Evolutionary conservation across 2,329 filamentous ascomycete species (phyloP).

Genomic region (Pyricularia grisea): DNA sequence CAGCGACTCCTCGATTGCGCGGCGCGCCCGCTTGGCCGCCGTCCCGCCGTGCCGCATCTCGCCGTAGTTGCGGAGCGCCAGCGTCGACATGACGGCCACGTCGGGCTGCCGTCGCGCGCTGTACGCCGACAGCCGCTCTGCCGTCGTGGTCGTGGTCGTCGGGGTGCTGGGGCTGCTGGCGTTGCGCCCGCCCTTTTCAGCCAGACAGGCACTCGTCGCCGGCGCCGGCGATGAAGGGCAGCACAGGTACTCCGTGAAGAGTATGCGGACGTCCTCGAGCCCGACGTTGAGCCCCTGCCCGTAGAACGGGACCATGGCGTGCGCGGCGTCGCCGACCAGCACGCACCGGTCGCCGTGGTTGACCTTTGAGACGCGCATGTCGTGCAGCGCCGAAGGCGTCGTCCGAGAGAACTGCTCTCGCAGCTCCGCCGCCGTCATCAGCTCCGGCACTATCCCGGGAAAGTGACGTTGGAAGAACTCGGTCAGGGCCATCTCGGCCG

Average conservation of each 20-base stretch:
- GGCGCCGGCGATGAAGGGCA: slow-evolving; percentile 18
- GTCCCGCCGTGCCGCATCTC: slow-evolving; percentile 89
- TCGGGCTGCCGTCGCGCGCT: slow-evolving; percentile 65
- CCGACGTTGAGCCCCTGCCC: slow-evolving; percentile 97
- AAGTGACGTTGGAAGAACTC: slow-evolving; percentile 76
- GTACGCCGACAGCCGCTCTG: slow-evolving; percentile 54
- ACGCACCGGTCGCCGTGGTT: slow-evolving; percentile 70
- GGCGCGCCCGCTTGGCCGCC: slow-evolving; percentile 67
- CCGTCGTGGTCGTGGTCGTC: slow-evolving; percentile 17
- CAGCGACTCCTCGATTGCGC: slow-evolving; percentile 76
- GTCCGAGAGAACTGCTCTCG: slow-evolving; percentile 68
- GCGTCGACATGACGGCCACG: slow-evolving; percentile 81
- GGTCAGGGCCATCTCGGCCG: slow-evolving; percentile 31
- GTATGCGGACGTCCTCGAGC: slow-evolving; percentile 82
- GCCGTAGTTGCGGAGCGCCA: slow-evolving; percentile 82
- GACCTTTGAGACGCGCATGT: slow-evolving; percentile 84
- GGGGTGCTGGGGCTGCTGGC: slow-evolving; percentile 3
- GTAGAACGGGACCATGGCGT: slow-evolving; percentile 98
- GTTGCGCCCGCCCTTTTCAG: neutral
- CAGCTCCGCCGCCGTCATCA: slow-evolving; percentile 61
- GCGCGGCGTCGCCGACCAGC: slow-evolving; percentile 86
- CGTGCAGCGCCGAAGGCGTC: slow-evolving; percentile 86
- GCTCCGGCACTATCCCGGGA: slow-evolving; percentile 62
- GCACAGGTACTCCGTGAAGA: slow-evolving; percentile 72
- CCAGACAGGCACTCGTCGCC: slow-evolving; percentile 8